A percentile compares a stretch with the other conserved stretches of the same genome.
phyloP scores from a whole-genome alignment of 192 early-diverging fungal genomes.

The Cetraspora pellucida region DNA sequence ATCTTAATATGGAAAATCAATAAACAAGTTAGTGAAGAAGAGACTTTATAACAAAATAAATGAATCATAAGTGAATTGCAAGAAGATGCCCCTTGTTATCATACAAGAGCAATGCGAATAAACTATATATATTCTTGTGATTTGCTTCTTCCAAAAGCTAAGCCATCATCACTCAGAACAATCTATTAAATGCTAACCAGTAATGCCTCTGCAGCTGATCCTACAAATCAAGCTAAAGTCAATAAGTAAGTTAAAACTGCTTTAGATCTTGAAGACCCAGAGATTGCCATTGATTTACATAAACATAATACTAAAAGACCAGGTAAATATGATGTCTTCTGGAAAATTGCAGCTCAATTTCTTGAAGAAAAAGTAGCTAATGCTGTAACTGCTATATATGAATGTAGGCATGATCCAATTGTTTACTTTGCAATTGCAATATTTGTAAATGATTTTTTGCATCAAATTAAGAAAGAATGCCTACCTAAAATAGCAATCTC shows the following conservation, averaged over 20 bases:
- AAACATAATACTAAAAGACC: conserved; percentile 1
- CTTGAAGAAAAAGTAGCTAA: conserved; percentile 11
- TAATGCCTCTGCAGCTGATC: background rate
- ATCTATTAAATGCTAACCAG: background rate
- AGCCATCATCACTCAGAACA: background rate
- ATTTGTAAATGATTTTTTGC: background rate
- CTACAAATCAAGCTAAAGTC: background rate
- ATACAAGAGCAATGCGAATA: background rate
- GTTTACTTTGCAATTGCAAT: conserved; percentile 2
- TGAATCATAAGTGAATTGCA: background rate
- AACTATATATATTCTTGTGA: background rate
- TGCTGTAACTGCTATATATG: background rate
- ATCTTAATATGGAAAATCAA: background rate
- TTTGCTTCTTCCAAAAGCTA: no score
- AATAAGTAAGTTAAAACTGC: background rate
- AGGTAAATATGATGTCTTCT: background rate
- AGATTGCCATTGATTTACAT: background rate
- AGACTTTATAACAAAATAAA: background rate
- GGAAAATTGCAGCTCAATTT: conserved; percentile 5
- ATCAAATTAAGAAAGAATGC: conserved; percentile 7
- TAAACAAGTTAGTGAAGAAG: background rate
- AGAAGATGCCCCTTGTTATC: background rate
- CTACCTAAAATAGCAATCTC: background rate
- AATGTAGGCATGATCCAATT: background rate
- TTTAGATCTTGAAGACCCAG: background rate